Evolutionary conservation across 805 yeast genomes (phyloP), one percentile per base, ranked within the genome.

Genomic region (Kuraishia ogatae): DNA sequence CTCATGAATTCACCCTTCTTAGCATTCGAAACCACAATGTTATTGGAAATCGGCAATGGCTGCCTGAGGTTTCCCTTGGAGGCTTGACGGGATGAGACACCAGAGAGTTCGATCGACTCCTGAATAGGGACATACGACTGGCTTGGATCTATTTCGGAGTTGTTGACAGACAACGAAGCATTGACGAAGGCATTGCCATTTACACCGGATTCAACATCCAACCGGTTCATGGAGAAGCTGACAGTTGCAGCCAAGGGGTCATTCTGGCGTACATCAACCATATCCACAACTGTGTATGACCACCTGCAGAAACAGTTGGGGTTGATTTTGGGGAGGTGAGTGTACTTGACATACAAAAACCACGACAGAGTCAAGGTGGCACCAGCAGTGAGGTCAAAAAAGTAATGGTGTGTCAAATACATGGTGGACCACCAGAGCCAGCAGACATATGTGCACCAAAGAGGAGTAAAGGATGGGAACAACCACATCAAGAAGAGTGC

Each of bases 341-440:
- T 80, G 63, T 84, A 82, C 66, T 83, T 84, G 54, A 89, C 83
- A 61, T 84, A 79, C 58, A 80, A 77, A 69, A 89, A 92, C 35
- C 88, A 84, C 17, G 80, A 68, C 57, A 84, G 78, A 0, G 96
- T 83, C 55, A 94, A 75, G n/a, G 83, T 79, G 1, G 97, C 93
- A 22, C 99, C 99, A n/a, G 89, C 93, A 64, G 89, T 89, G 54
- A 93, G 80, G 67, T 93, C 98, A 57, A 93, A 83, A 65, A 94
- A 94, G 69, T 93, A 93, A 71, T 93, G 99, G 71, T 93, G 99
- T 0, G 97, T 93, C 64, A 93, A 78, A 70, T 93, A 93, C 99
- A 93, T 93, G 17, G 98, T 94, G 53, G 94, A 81, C 96, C 97
- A 94, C 98, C 98, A 93, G 61, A 94, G 78, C 96, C 96, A 90